A percentile compares a stretch with the other conserved stretches of the same genome.
Evolutionary conservation across 352 stramenopile genomes (phyloP).

Genomic region (Elongisporangium senticosum): DNA sequence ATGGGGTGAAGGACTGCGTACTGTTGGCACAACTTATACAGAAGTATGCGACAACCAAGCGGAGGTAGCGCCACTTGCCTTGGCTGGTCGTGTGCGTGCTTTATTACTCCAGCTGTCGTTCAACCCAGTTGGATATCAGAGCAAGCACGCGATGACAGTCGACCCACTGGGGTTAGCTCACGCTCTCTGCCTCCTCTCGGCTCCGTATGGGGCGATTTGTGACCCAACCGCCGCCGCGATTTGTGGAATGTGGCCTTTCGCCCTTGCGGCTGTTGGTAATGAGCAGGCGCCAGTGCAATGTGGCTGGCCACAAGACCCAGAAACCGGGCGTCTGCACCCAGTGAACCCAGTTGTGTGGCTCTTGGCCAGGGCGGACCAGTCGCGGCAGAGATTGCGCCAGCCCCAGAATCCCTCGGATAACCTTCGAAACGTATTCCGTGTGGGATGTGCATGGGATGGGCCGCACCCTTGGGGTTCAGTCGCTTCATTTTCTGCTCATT

Average conservation of each 20-base stretch:
- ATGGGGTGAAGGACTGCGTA: background rate
- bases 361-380: background rate
- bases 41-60: background rate
- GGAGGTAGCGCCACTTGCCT: no score
- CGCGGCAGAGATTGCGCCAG: background rate
- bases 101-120: no score
- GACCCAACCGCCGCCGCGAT: background rate
- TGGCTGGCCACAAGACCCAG: background rate
- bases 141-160: no score
- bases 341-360: background rate
- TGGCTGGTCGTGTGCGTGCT: no score
- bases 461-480: background rate
- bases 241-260: background rate
- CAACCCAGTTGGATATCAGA: no score
- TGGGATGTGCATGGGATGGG: no score
- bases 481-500: background rate
- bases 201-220: background rate
- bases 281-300: background rate
- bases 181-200: background rate
- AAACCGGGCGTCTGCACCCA: background rate
- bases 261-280: background rate
- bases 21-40: no score
- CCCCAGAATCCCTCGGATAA: background rate
- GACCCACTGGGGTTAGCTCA: background rate
- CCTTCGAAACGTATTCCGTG: background rate